Percentiles rank a stretch among this genome's conserved stretches.
Evolutionary conservation across 2,329 filamentous ascomycete species (phyloP).

Genomic region (Exophiala mesophila): DNA sequence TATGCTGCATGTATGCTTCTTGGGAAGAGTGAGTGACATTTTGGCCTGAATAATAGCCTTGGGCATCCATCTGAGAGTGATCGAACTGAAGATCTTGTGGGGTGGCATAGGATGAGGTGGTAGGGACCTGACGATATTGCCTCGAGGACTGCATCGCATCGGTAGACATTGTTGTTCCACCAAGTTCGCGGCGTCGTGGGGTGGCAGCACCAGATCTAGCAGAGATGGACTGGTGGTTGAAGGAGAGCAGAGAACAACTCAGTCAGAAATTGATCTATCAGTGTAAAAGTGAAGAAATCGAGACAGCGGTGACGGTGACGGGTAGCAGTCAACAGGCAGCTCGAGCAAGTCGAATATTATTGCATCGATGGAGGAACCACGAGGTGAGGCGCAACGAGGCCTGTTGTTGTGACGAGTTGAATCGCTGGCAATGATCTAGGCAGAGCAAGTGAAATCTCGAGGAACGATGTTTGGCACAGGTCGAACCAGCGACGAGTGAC

Average conservation of each 20-base stretch:
- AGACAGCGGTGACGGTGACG: too few relatives aligned
- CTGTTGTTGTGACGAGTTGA: constrained; percentile 2
- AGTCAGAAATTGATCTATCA: too few relatives aligned
- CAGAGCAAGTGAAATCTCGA: constrained; percentile 1
- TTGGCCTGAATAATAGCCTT: constrained; percentile 17
- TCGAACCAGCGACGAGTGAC: constrained; percentile 20
- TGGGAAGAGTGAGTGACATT: constrained; percentile 8
- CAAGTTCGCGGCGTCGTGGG: too few relatives aligned
- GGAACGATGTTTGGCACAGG: constrained; percentile 10
- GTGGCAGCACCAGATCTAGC: too few relatives aligned
- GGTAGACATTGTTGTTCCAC: constrained; percentile 17
- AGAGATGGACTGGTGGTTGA: too few relatives aligned
- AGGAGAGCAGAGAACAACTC: too few relatives aligned
- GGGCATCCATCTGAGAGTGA: constrained; percentile 10
- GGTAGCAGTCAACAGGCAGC: too few relatives aligned
- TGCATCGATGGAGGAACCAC: too few relatives aligned
- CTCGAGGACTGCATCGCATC: constrained; percentile 18
- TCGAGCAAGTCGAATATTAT: too few relatives aligned
- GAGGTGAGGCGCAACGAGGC: background rate
- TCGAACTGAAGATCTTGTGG: constrained; percentile 13
- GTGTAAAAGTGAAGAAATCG: too few relatives aligned
- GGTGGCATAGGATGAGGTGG: constrained; percentile 12
- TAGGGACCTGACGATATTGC: constrained; percentile 17
- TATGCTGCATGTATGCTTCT: background rate
- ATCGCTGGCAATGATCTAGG: constrained; percentile 1